Percentiles rank a stretch among this genome's conserved stretches.
These are phyloP conservation scores for Penicillium concentricum DNA, from an alignment of 2,329 filamentous ascomycete species.

Conservation along the genomic window DNA sequence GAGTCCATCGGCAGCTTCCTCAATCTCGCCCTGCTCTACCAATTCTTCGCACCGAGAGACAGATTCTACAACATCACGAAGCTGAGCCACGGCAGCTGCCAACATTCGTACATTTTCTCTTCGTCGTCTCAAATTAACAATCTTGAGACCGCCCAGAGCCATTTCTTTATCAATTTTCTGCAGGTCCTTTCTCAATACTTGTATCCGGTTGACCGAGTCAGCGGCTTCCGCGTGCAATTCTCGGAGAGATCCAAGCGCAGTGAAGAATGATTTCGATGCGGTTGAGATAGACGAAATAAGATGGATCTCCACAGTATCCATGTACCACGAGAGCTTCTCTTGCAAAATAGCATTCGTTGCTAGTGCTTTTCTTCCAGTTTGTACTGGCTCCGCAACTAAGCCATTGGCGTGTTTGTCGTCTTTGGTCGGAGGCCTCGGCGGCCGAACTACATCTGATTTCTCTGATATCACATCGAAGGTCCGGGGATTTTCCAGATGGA, in stretches of 20 bases:
- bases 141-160: conserved; percentile 77
- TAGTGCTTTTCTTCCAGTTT: conserved; percentile 70
- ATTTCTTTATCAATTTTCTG: conserved; percentile 81
- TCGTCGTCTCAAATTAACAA: conserved; percentile 77
- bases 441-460: conserved; percentile 88
- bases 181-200: conserved; percentile 74
- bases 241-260: conserved; percentile 83
- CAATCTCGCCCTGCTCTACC: conserved; percentile 80
- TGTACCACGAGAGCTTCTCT: conserved; percentile 98
- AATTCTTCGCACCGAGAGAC: conserved; percentile 74
- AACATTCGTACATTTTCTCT: conserved; percentile 82
- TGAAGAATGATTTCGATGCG: conserved; percentile 94
- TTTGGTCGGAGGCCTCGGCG: conserved; percentile 53
- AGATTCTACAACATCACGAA: conserved; percentile 73
- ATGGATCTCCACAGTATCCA: conserved; percentile 98
- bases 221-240: conserved; percentile 90
- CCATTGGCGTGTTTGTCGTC: conserved; percentile 60
- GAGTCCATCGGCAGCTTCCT: conserved; percentile 74
- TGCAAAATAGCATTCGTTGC: conserved; percentile 96
- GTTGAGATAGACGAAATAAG: conserved; percentile 94
- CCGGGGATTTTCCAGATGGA: conserved; percentile 91
- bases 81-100: conserved; percentile 77
- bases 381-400: conserved; percentile 55
- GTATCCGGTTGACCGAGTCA: conserved; percentile 85
- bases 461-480: conserved; percentile 97